Conservation (phyloP, 108 stramenopile genomes). For the Skeletonema grethae region DNA sequence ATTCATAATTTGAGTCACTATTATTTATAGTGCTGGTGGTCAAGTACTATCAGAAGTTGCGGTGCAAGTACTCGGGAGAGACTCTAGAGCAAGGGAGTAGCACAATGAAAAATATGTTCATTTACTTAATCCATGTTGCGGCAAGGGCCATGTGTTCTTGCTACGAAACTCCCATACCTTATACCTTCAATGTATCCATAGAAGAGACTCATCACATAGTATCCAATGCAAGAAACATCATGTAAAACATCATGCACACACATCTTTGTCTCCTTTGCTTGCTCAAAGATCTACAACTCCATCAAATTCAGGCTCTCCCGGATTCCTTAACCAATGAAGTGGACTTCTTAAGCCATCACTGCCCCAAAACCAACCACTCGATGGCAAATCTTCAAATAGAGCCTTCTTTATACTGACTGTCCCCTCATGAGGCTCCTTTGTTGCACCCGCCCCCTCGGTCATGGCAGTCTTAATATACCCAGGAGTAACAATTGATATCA, state of each 20-base stretch:
- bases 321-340: constrained; percentile 63
- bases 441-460: constrained; percentile 53
- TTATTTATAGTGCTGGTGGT: no score
- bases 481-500: constrained; percentile 53
- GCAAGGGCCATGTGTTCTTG: no score
- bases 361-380: constrained; percentile 66
- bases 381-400: constrained; percentile 48
- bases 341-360: constrained; percentile 63
- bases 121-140: no score
- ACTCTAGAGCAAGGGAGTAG: no score
- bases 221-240: no score
- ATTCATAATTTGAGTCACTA: no score
- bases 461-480: constrained; percentile 69
- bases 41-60: no score
- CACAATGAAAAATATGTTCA: no score
- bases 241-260: not conserved
- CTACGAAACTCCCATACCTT: no score
- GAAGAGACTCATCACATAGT: no score
- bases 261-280: not conserved
- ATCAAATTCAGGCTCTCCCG: constrained; percentile 73
- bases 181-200: no score
- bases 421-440: constrained; percentile 60
- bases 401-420: constrained; percentile 37
- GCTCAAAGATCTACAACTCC: constrained; percentile 27
- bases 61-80: no score